These are phyloP conservation scores for Mycothermus thermophilus DNA, from an alignment of 495 filamentous ascomycete genomes.

Conservation along the genomic window DNA sequence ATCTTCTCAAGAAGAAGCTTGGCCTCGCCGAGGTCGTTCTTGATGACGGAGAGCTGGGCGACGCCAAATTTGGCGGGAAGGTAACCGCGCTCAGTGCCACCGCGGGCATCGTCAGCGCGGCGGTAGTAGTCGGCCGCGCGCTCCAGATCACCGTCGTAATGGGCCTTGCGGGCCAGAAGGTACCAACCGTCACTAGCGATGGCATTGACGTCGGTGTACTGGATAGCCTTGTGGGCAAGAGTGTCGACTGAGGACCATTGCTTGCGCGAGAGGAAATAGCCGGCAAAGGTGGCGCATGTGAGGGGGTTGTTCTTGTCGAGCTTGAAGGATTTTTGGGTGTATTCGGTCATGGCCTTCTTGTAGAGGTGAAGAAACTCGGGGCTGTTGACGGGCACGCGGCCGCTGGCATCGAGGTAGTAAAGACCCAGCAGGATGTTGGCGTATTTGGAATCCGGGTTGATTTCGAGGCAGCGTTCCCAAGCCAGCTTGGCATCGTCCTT, in stretches of 20 bases:
- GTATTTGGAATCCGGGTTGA: constrained; percentile 81
- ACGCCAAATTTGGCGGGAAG: constrained; percentile 85
- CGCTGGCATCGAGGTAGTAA: constrained; percentile 73
- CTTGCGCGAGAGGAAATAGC: constrained; percentile 73
- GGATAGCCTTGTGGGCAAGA: constrained; percentile 83
- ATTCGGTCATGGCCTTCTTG: constrained; percentile 85
- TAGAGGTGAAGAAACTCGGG: constrained; percentile 68
- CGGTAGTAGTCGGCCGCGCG: constrained; percentile 70
- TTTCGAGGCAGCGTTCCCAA: constrained; percentile 75
- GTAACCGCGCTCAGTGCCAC: constrained; percentile 75
- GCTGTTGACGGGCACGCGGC: constrained; percentile 57
- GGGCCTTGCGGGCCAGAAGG: constrained; percentile 75
- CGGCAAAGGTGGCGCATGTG: constrained; percentile 76
- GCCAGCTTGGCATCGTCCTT: constrained; percentile 83
- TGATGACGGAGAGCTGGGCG: constrained; percentile 74
- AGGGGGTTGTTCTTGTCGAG: constrained; percentile 85
- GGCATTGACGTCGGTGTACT: constrained; percentile 85
- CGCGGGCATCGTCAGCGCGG: constrained; percentile 76
- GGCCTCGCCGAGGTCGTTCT: constrained; percentile 74
- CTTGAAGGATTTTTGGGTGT: constrained; percentile 88
- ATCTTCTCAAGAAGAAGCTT: constrained; percentile 92
- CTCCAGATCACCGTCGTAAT: constrained; percentile 52
- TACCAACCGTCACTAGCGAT: constrained; percentile 97
- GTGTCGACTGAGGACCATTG: constrained; percentile 63
- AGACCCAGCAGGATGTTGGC: constrained; percentile 81